Base-by-base conservation (phyloP, 306 rosid genomes). In the Quercus variabilis region DNA sequence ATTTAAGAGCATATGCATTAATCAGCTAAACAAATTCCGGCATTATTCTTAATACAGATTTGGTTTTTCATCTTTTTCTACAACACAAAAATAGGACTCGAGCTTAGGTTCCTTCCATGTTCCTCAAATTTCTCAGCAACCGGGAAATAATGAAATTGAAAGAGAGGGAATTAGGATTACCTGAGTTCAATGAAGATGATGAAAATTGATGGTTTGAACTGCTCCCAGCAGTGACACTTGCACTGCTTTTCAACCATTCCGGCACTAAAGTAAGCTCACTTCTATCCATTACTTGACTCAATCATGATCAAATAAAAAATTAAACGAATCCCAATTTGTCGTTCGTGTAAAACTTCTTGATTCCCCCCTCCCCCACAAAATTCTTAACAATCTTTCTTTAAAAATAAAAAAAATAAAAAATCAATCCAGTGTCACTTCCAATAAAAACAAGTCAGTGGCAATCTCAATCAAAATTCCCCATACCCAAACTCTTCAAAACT, bases 241-340 rank as follows among this genome's bases (percentile, higher is more conserved):
- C 82, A 77, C 71, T 78, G 79, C 82, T 69, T 83, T 83, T 83
- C 83, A 83, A 74, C 86, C 86, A 83, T 69, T 78, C 73, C 4
- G 86, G 86, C 35, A 74, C 83, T 35, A 83, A 74, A 31, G 86
- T 54, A 43, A 70, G 69, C 57, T 74, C 83, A 78, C 69, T 62
- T 69, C 74, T 73, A 68, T 59, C 83, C 86, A 78, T 83, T 58
- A 52, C 75, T 79, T 80, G 76, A 69, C 35, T 63, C 78, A 71
- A 79, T 79, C 23, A 54, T 56, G 69, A 71, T 25, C 54, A 67
- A 78, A 18, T 46, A 41, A 28, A 70, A 74, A 43, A 8, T 25
- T 52, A 70, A 81, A 64, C 23, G 43, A 46, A 6, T 8, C 56
- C 55, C 55, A 82, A 64, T 25, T 49, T n/a, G n/a, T 49, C 12